Base-by-base conservation (phyloP, 306 rosid genomes). In the Corylus heterophylla region DNA sequence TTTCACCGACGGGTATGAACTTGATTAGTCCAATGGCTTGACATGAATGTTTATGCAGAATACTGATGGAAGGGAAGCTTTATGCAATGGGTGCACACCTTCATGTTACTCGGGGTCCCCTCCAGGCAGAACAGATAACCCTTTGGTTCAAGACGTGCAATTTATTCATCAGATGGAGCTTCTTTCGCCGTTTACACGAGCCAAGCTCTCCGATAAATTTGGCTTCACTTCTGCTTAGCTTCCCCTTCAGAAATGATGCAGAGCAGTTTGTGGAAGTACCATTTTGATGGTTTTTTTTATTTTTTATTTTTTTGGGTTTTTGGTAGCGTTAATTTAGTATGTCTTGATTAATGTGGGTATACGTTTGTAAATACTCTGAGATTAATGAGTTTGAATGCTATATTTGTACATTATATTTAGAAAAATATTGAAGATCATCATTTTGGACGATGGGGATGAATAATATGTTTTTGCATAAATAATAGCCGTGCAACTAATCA, bases 81-180 rank as follows among this genome's bases (percentile, higher is more conserved):
- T 54, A 49, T 90, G 93, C 74, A 85, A 69, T 4, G 81, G 81
- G 54, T 88, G 97, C 64, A 81, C 88, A 45, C 90, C 95, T 5
- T 77, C 78, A 2, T 90, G 89, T 73, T 94, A 88, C 75, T 71
- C 88, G 12, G 97, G 93, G 8, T 90, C 97, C 31, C 98, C 98
- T 0, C 98, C 98, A 0, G 80, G 90, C 0, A 86, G 98, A 85
- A 84, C 97, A 61, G 89, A 83, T 73, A 92, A 94, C 7, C 98
- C 97, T 1, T 48, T 92, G 80, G 85, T 94, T 74, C 92, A 92
- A 22, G 91, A 94, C 54, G 90, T 92, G 59, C 85, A 88, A 13
- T 94, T 94, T 78, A 75, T 89, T 83, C 97, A 89, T 76, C 98
- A 90, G 68, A 78, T 89, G 86, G 91, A 94, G 54, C 86, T 85